A percentile compares a stretch with the other conserved stretches of the same genome.
Evolutionary conservation across 805 yeast genomes (phyloP).

Genomic region (Lachancea meyersii): DNA sequence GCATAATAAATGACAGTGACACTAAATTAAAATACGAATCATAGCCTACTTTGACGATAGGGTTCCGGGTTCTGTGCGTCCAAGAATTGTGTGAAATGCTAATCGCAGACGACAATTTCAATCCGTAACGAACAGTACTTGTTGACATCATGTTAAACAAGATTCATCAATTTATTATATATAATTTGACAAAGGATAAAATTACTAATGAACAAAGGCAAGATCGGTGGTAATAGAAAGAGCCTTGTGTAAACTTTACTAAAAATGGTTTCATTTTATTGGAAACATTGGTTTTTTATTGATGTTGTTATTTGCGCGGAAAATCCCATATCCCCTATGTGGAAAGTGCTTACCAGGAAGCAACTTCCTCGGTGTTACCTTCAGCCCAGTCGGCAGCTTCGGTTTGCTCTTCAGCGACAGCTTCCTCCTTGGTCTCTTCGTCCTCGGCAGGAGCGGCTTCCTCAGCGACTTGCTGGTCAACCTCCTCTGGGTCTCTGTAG

Average conservation of each 20-base stretch:
- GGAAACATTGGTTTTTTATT: conserved; percentile 2
- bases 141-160: not conserved
- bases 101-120: too few relatives aligned
- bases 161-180: conserved; percentile 10
- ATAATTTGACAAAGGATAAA: conserved; percentile 12
- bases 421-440: conserved; percentile 55
- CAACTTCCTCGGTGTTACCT: conserved; percentile 34
- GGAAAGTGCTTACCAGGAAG: conserved; percentile 10
- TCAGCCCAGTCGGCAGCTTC: conserved; percentile 60
- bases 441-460: conserved; percentile 67
- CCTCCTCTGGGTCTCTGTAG: conserved; percentile 99
- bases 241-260: conserved; percentile 6
- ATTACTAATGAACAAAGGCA: conserved; percentile 12
- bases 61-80: too few relatives aligned
- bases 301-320: conserved; percentile 5
- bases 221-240: conserved; percentile 5
- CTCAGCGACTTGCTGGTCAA: conserved; percentile 69
- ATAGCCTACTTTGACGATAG: too few relatives aligned
- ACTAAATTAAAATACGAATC: too few relatives aligned
- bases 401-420: conserved; percentile 61
- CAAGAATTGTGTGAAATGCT: too few relatives aligned
- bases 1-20: too few relatives aligned
- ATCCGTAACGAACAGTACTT: not conserved
- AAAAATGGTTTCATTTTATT: not conserved
- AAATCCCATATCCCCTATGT: not conserved